Conservation (phyloP, 805 yeast genomes). For the Candida sithepensis region DNA sequence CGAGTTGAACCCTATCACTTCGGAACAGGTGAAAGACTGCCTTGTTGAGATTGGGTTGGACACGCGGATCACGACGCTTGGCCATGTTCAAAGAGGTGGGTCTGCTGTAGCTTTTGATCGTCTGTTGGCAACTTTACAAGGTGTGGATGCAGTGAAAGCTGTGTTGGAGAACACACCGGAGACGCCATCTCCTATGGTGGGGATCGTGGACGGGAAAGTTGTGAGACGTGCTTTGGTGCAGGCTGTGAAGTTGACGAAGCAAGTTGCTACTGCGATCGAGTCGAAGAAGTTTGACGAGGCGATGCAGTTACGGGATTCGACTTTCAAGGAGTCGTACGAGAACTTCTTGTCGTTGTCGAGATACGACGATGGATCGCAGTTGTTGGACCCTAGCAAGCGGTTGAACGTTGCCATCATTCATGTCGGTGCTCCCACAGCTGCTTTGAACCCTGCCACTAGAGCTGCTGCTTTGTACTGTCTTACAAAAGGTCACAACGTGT, state of each 20-base stretch:
- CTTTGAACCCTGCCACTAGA: slow-evolving; percentile 86
- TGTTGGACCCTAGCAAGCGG: slow-evolving; percentile 56
- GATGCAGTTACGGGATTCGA: slow-evolving; percentile 81
- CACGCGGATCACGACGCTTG: slow-evolving; percentile 91
- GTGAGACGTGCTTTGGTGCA: slow-evolving; percentile 83
- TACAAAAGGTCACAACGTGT: slow-evolving; percentile 86
- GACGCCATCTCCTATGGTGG: slow-evolving; percentile 94
- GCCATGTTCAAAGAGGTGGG: slow-evolving; percentile 99
- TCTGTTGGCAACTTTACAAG: slow-evolving; percentile 88
- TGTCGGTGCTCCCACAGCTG: slow-evolving; percentile 98
- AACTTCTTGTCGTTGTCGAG: slow-evolving; percentile 71
- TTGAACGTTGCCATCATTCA: slow-evolving; percentile 81
- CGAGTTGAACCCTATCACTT: slow-evolving; percentile 74
- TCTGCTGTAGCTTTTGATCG: slow-evolving; percentile 96
- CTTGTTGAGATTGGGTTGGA: slow-evolving; percentile 83
- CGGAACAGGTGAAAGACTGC: slow-evolving; percentile 77
- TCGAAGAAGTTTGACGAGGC: slow-evolving; percentile 80
- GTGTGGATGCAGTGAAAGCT: slow-evolving; percentile 96
- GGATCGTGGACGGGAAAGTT: slow-evolving; percentile 81
- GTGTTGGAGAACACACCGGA: slow-evolving; percentile 84
- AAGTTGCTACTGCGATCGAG: slow-evolving; percentile 87
- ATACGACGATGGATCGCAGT: slow-evolving; percentile 59
- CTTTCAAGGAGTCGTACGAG: slow-evolving; percentile 73
- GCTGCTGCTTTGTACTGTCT: slow-evolving; percentile 89
- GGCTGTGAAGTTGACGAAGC: slow-evolving; percentile 80